A percentile compares a stretch with the other conserved stretches of the same genome.
Conservation (phyloP, 768 basidiomycete genomes). For the Lyophyllum shimeji region DNA sequence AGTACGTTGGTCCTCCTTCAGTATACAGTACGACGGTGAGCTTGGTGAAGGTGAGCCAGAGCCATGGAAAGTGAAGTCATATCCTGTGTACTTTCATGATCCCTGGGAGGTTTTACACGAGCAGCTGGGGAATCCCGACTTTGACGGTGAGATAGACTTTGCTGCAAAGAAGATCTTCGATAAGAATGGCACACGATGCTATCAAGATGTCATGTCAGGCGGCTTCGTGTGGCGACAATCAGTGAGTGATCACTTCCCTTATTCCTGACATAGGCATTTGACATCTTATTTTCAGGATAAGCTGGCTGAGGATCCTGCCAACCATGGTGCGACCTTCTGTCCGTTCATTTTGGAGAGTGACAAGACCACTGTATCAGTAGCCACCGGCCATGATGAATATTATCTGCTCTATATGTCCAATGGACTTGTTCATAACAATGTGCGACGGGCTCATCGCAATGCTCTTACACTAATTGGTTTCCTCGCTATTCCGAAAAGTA, state of each 20-base stretch:
- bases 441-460: background rate
- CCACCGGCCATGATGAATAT: conserved; percentile 15
- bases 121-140: conserved; percentile 33
- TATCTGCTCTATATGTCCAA: background rate
- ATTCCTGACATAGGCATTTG: background rate
- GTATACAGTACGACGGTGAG: conserved; percentile 25
- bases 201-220: conserved; percentile 22
- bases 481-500: background rate
- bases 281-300: conserved; percentile 2
- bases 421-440: background rate
- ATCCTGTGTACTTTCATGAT: conserved; percentile 34
- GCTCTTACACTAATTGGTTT: background rate
- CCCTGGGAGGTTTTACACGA: conserved; percentile 24
- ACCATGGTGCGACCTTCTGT: conserved; percentile 14
- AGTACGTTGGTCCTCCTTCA: conserved; percentile 35
- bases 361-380: conserved; percentile 28
- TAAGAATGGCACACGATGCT: conserved; percentile 10
- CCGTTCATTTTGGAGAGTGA: conserved; percentile 28
- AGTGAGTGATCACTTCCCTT: background rate
- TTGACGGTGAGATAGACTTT: conserved; percentile 30
- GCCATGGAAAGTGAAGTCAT: conserved; percentile 30
- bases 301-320: conserved; percentile 12
- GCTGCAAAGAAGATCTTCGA: conserved; percentile 27
- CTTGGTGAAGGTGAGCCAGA: conserved; percentile 12
- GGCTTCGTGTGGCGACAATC: conserved; percentile 22